phyloP scores from a whole-genome alignment of 306 rosid genomes.

The Parietaria judaica region DNA sequence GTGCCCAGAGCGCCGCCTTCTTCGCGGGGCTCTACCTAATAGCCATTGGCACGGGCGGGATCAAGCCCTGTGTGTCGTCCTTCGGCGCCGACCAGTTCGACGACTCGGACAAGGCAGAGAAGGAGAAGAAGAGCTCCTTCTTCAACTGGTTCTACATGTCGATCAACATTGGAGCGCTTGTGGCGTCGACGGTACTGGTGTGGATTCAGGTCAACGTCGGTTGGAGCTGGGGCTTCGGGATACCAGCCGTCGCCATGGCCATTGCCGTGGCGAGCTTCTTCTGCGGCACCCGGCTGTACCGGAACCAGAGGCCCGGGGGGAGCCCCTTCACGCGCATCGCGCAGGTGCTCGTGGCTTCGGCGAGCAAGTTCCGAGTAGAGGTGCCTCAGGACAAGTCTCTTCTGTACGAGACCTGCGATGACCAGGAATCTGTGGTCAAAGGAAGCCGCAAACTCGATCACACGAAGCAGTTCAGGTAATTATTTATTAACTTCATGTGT shows the following conservation, averaged over 20 bases:
- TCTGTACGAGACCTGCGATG: constrained; percentile 15
- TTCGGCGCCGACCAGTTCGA: constrained; percentile 21
- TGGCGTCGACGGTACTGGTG: constrained; percentile 23
- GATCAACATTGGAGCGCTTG: constrained; percentile 18
- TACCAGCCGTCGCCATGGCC: constrained; percentile 23
- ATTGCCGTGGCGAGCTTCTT: constrained; percentile 22
- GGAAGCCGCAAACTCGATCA: constrained; percentile 24
- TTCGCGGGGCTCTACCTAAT: constrained; percentile 19
- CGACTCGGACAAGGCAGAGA: constrained; percentile 12
- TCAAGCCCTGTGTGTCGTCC: constrained; percentile 10
- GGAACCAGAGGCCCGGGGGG: constrained; percentile 21
- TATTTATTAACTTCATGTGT: not conserved
- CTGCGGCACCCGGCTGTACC: constrained; percentile 14
- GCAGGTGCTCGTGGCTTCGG: constrained; percentile 21
- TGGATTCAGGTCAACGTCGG: constrained; percentile 25
- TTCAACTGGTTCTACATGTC: constrained; percentile 20
- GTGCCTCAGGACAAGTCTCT: constrained; percentile 17
- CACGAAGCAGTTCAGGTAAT: constrained; percentile 16
- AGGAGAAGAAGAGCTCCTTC: constrained; percentile 16
- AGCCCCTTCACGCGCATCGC: constrained; percentile 22
- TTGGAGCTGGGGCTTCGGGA: constrained; percentile 23
- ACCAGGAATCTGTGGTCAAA: constrained; percentile 13
- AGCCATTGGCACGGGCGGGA: constrained; percentile 23
- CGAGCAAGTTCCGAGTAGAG: constrained; percentile 3
- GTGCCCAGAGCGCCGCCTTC: constrained; percentile 12